Evolutionary conservation across 108 stramenopile species (phyloP).

Genomic region (Nitzschia sp.): DNA sequence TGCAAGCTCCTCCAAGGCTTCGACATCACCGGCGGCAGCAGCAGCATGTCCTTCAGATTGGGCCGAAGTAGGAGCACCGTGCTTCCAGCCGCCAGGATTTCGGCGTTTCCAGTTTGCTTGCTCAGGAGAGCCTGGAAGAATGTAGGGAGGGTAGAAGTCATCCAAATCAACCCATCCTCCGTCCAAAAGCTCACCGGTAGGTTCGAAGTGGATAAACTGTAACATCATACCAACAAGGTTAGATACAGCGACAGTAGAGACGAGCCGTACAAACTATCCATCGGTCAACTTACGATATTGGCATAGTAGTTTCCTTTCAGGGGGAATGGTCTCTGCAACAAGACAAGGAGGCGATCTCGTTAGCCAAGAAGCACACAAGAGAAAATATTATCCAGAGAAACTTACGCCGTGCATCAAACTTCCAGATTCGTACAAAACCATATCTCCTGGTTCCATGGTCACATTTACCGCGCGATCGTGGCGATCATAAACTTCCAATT

Average conservation of each 20-base stretch:
- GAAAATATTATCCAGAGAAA: background rate
- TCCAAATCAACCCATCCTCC: conserved; percentile 7
- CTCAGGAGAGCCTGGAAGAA: conserved; percentile 38
- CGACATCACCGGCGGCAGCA: conserved; percentile 26
- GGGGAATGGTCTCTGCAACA: conserved; percentile 65
- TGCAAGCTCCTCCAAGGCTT: conserved; percentile 13
- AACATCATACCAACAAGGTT: background rate
- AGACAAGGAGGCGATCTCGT: background rate
- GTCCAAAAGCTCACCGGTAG: conserved; percentile 39
- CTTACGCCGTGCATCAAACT: conserved; percentile 83
- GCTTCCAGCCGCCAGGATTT: background rate
- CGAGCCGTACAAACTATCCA: too few species aligned
- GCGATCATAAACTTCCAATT: conserved; percentile 87
- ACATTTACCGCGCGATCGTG: conserved; percentile 85
- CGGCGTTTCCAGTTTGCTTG: background rate
- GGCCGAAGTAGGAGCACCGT: background rate
- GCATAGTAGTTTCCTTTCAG: conserved; percentile 80
- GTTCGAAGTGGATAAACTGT: conserved; percentile 70
- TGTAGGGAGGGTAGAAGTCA: conserved; percentile 44
- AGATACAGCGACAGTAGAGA: too few species aligned
- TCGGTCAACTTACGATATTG: conserved; percentile 40
- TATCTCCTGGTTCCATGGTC: conserved; percentile 82
- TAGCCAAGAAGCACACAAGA: background rate
- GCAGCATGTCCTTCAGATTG: conserved; percentile 19
- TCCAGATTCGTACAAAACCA: conserved; percentile 89